Evolutionary conservation across 768 basidiomycete genomes (phyloP), one percentile per base, ranked within the genome.

Genomic region (Russula brevipes): DNA sequence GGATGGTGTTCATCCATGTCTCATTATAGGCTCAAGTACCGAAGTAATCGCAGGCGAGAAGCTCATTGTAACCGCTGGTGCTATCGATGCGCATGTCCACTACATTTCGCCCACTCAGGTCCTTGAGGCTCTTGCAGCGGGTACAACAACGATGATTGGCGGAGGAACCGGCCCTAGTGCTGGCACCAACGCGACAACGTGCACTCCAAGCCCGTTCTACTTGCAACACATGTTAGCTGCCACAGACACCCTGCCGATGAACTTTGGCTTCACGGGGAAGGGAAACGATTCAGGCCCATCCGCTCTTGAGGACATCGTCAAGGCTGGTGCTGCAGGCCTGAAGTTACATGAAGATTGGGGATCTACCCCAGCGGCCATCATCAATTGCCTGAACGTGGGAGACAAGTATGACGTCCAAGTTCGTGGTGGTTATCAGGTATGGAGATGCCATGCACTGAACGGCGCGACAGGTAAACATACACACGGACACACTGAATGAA

Each of bases 331-430:
- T 1, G 83, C 81, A 14, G 97, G 97, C 1, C 73, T 98, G 69
- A 99, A 99, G 77, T 76, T 99, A 62, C 97, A 99, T 70, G 97
- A 98, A 74, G 96, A 98, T 73, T 98, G 96, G 96, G 96, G 96
- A 2, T 81, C 84, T 19, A 95, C 94, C 1, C 97, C 97, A 0
- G 84, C 84, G 17, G 82, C 83, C 1, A 98, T 98, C 67, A 76
- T 77, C 60, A 87, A 82, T 49, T 87, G 86, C 56, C 77, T 99
- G 67, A 83, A 86, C 57, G 82, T 98, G 19, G 94, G 79, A 0
- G 94, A 98, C 69, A 81, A 91, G 63, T 94, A 91, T 72, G 97
- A 99, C 73, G 91, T 99, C 4, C 96, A 98, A 81, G 88, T 91
- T 54, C 64, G 79, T 69, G 24, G 31, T 35, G 6, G 45, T 16